These are phyloP conservation scores for Penicillium verhagenii DNA, from an alignment of 495 filamentous ascomycete species.

Conservation along the genomic window DNA sequence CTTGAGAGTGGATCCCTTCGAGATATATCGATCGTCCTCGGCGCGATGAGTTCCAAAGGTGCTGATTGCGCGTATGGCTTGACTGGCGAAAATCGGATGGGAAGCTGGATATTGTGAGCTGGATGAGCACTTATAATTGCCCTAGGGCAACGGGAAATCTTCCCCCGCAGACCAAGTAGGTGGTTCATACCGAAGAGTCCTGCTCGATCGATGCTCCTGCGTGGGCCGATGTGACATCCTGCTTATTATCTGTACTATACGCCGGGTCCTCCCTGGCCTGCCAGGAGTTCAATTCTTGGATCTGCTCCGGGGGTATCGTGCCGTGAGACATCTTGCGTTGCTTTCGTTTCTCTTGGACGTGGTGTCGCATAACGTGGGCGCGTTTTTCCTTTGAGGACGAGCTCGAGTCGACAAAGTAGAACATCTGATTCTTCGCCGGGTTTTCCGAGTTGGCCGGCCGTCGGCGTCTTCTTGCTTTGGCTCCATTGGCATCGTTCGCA, in stretches of 20 bases:
- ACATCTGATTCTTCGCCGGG: constrained; percentile 33
- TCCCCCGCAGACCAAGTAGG: neutral
- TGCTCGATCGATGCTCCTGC: constrained; percentile 1
- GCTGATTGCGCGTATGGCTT: constrained; percentile 11
- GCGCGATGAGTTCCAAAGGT: constrained; percentile 18
- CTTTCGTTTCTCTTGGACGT: constrained; percentile 45
- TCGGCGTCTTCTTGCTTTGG: constrained; percentile 27
- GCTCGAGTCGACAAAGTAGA: constrained; percentile 47
- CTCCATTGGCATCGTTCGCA: constrained; percentile 18
- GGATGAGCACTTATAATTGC: neutral
- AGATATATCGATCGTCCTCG: constrained; percentile 31
- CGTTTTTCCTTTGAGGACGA: constrained; percentile 47
- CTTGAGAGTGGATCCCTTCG: constrained; percentile 37
- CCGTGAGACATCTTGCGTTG: constrained; percentile 32
- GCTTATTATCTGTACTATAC: constrained; percentile 7
- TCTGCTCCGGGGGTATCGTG: constrained; percentile 15
- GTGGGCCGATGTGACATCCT: constrained; percentile 1
- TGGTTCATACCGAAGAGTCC: constrained; percentile 24
- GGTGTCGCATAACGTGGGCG: constrained; percentile 51
- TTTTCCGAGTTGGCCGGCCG: constrained; percentile 19
- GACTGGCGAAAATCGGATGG: constrained; percentile 15
- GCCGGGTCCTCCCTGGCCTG: constrained; percentile 15
- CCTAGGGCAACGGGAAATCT: neutral
- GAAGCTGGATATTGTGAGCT: constrained; percentile 14
- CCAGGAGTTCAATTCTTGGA: constrained; percentile 26